A percentile compares a stretch with the other conserved stretches of the same genome.
Conservation (phyloP, 2,329 filamentous ascomycete species). For the Aspergillus viridinutans region DNA sequence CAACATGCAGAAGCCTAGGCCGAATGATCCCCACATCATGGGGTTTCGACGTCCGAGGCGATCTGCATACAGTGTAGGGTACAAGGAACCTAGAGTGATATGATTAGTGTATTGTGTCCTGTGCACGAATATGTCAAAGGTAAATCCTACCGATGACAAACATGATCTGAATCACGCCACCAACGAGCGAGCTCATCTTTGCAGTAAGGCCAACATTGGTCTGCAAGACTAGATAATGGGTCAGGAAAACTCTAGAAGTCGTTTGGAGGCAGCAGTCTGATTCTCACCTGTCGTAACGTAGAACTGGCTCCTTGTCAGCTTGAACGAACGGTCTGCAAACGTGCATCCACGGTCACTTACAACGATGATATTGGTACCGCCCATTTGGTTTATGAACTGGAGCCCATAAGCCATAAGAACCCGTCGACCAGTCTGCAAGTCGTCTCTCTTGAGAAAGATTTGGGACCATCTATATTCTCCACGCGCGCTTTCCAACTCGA, state of each 20-base stretch:
- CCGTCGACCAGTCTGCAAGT: conserved; percentile 41
- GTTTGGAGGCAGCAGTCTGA: neutral
- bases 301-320: conserved; percentile 13
- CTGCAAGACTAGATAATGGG: conserved; percentile 33
- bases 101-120: conserved; percentile 1
- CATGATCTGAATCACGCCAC: conserved; percentile 38
- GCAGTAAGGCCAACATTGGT: conserved; percentile 44
- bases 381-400: conserved; percentile 50
- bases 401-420: conserved; percentile 48
- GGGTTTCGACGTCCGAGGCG: conserved; percentile 36
- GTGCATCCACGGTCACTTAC: conserved; percentile 21
- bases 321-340: neutral
- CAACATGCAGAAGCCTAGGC: conserved; percentile 39
- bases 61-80: conserved; percentile 46
- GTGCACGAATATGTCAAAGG: neutral
- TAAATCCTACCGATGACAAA: conserved; percentile 23
- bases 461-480: conserved; percentile 37
- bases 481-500: conserved; percentile 38
- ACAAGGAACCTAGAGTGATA: conserved; percentile 31
- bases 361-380: conserved; percentile 47
- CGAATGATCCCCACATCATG: conserved; percentile 35
- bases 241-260: neutral
- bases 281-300: conserved; percentile 24
- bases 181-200: conserved; percentile 45
- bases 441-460: conserved; percentile 41